phyloP scores from a whole-genome alignment of 164 flowering plant species.

The Akebia trifoliata region DNA sequence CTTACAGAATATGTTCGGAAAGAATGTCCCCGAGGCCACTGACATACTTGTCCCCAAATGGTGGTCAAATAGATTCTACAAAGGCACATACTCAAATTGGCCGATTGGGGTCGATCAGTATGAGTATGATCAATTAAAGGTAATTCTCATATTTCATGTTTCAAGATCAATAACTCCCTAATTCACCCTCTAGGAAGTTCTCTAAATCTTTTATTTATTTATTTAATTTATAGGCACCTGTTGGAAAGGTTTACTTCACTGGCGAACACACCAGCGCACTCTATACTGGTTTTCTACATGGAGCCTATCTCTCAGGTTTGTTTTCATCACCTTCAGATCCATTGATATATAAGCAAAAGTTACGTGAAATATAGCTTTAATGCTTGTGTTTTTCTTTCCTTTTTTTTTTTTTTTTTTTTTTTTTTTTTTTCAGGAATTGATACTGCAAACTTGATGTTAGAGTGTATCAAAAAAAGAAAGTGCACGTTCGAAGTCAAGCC shows the following conservation, averaged over 20 bases:
- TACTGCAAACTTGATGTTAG: neutral
- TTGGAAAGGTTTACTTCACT: constrained; percentile 38
- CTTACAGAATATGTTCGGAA: constrained; percentile 39
- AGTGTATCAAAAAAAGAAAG: neutral
- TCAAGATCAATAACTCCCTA: too few species aligned
- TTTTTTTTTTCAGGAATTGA: neutral
- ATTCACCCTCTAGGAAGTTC: too few species aligned
- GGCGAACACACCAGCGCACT: constrained; percentile 39
- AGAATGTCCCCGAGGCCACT: constrained; percentile 35
- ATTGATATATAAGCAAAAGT: neutral
- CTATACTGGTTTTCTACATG: constrained; percentile 27
- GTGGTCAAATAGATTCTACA: constrained; percentile 40
- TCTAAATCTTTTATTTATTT: too few species aligned
- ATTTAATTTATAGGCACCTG: constrained; percentile 30
- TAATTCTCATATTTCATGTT: constrained; percentile 1
- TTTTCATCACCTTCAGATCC: neutral
- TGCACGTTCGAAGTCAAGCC: constrained; percentile 6
- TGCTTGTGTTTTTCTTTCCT: too few species aligned
- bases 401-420: too few species aligned
- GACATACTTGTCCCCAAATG: constrained; percentile 42
- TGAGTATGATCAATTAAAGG: constrained; percentile 32
- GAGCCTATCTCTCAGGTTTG: constrained; percentile 18
- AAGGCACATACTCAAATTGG: constrained; percentile 40
- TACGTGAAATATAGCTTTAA: neutral
- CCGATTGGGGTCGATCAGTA: constrained; percentile 32